Percentiles rank a stretch among this genome's conserved stretches.
Evolutionary conservation across 2,329 filamentous ascomycete species (phyloP).

Genomic region (Ascochyta pisi): DNA sequence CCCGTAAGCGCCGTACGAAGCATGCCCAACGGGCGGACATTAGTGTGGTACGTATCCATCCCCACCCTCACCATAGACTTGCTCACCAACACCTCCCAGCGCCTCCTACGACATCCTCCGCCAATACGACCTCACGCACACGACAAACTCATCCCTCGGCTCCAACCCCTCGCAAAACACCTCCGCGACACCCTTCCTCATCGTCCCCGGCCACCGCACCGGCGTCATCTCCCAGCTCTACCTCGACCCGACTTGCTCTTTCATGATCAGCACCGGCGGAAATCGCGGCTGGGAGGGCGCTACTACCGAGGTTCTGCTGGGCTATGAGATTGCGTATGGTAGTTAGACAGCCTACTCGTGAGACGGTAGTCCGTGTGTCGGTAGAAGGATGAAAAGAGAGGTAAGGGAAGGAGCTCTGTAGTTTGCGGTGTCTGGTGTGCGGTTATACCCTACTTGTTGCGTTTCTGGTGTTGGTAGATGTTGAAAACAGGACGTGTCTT

Average conservation of each 20-base stretch:
- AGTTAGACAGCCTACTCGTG: too few relatives aligned
- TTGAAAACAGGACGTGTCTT: too few relatives aligned
- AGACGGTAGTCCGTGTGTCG: too few relatives aligned
- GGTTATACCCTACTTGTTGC: too few relatives aligned
- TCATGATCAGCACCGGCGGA: slow-evolving; percentile 90
- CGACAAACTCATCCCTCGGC: slow-evolving; percentile 30
- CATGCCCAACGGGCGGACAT: slow-evolving; percentile 91
- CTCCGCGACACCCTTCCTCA: slow-evolving; percentile 84
- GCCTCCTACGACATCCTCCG: slow-evolving; percentile 93
- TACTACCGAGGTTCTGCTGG: slow-evolving; percentile 87
- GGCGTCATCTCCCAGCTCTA: slow-evolving; percentile 88
- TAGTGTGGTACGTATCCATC: slow-evolving; percentile 73
- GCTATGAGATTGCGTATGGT: slow-evolving; percentile 82
- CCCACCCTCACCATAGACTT: not conserved
- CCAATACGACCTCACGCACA: slow-evolving; percentile 83
- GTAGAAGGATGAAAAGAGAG: too few relatives aligned
- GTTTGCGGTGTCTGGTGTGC: too few relatives aligned
- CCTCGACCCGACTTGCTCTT: slow-evolving; percentile 84
- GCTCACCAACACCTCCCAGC: slow-evolving; percentile 53
- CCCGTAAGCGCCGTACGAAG: slow-evolving; percentile 85
- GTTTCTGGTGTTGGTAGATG: too few relatives aligned
- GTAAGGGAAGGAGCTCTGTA: too few relatives aligned
- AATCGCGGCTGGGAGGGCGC: slow-evolving; percentile 95
- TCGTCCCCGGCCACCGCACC: slow-evolving; percentile 87
- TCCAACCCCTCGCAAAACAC: slow-evolving; percentile 64